Conservation (phyloP, 164 flowering plant genomes). For the Liquidambar formosana region DNA sequence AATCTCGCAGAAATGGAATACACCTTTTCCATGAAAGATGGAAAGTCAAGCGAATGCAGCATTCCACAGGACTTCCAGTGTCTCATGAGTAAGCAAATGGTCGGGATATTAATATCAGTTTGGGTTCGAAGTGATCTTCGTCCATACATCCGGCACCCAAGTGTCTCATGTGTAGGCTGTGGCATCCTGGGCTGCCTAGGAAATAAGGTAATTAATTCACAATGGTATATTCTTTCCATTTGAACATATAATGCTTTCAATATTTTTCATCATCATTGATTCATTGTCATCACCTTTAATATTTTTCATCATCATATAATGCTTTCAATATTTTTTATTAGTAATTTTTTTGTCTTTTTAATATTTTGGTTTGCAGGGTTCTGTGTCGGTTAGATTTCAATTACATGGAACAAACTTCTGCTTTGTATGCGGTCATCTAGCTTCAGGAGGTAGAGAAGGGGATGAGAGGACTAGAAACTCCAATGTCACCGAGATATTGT, state of each 20-base stretch:
- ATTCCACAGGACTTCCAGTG: conserved; percentile 41
- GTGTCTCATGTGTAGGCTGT: conserved; percentile 74
- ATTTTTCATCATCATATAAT: no score
- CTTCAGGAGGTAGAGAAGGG: conserved; percentile 69
- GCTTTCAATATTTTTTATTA: no score
- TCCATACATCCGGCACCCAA: conserved; percentile 41
- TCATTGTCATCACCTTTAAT: no score
- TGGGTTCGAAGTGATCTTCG: conserved; percentile 61
- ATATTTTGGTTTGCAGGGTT: conserved; percentile 44
- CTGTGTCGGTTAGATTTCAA: conserved; percentile 64
- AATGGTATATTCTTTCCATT: neutral
- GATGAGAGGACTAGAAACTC: conserved; percentile 59
- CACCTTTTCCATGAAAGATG: conserved; percentile 9
- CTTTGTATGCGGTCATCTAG: conserved; percentile 76
- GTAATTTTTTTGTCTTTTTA: neutral
- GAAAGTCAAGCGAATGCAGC: conserved; percentile 11
- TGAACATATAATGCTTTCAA: neutral
- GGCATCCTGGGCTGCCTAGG: conserved; percentile 83
- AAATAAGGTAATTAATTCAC: conserved; percentile 53
- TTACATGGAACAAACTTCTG: conserved; percentile 77
- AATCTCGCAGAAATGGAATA: neutral
- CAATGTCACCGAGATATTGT: conserved; percentile 49
- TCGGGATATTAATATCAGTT: conserved; percentile 61
- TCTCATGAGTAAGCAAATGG: conserved; percentile 76
- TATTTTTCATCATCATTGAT: no score